Percentiles rank a stretch among this genome's conserved stretches.
Evolutionary conservation across 768 basidiomycete genomes (phyloP).

Genomic region (Leccinum rimulosum): DNA sequence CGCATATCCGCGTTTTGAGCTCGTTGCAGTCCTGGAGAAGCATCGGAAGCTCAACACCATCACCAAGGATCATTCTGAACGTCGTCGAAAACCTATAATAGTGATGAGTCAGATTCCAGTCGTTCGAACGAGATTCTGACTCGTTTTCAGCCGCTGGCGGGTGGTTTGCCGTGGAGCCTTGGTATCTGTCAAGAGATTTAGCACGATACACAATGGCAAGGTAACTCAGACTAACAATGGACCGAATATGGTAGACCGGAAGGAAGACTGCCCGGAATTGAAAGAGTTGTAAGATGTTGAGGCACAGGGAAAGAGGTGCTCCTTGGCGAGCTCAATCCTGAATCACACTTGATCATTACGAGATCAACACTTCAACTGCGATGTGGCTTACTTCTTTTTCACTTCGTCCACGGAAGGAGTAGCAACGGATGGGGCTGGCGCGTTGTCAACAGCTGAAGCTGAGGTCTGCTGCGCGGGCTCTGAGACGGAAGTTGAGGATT

Average conservation of each 20-base stretch:
- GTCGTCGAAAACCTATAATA: constrained; percentile 25
- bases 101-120: constrained; percentile 4
- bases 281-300: constrained; percentile 22
- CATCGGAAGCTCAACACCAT: constrained; percentile 50
- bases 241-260: constrained; percentile 62
- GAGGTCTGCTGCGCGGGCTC: constrained; percentile 12
- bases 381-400: constrained; percentile 24
- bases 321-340: constrained; percentile 44
- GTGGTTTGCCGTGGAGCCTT: constrained; percentile 16
- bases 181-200: constrained; percentile 23
- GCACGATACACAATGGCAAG: neutral
- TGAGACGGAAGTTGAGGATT: neutral
- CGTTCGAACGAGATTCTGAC: constrained; percentile 15
- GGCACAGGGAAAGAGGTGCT: constrained; percentile 46
- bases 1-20: constrained; percentile 34
- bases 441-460: neutral
- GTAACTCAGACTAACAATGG: constrained; percentile 47
- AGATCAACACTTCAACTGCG: neutral
- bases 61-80: constrained; percentile 51
- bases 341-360: constrained; percentile 5
- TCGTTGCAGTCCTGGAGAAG: constrained; percentile 41
- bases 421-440: constrained; percentile 8
- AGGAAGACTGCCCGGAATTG: constrained; percentile 35
- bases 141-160: constrained; percentile 6
- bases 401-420: constrained; percentile 17